phyloP scores from a whole-genome alignment of 1,284 basidiomycete genomes.

The Naganishia liquefaciens region DNA sequence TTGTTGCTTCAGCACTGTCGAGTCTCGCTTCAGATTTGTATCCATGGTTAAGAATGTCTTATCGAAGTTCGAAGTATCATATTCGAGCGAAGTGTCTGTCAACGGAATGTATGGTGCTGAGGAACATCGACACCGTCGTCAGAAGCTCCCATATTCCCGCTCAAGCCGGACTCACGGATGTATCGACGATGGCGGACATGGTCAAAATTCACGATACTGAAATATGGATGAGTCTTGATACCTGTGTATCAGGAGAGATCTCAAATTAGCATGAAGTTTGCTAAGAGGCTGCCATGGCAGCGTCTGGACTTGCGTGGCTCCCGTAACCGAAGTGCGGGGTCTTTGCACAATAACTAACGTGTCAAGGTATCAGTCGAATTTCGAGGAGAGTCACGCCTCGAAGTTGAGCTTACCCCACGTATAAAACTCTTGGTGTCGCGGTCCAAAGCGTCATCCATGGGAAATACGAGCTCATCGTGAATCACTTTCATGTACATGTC shows the following conservation, averaged over 20 bases:
- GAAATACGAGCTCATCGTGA: conserved; percentile 83
- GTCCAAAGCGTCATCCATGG: conserved; percentile 84
- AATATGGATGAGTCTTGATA: conserved; percentile 93
- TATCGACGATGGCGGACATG: conserved; percentile 93
- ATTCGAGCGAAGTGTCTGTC: conserved; percentile 86
- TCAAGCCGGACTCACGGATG: conserved; percentile 64
- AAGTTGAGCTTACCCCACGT: conserved; percentile 68
- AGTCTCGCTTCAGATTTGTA: conserved; percentile 57
- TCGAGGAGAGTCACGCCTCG: no score
- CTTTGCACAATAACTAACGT: conserved; percentile 78
- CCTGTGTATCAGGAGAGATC: conserved; percentile 23
- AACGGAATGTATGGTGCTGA: conserved; percentile 91
- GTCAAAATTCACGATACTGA: conserved; percentile 73
- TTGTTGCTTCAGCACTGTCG: not conserved
- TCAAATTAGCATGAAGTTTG: not conserved
- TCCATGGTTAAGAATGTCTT: conserved; percentile 95
- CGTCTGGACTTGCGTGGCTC: conserved; percentile 64
- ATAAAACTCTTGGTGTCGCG: conserved; percentile 92
- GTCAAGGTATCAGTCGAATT: conserved; percentile 14
- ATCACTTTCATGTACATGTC: conserved; percentile 92
- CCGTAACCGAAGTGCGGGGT: conserved; percentile 83
- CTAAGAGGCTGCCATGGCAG: no score
- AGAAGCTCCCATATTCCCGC: not conserved
- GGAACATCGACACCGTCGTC: not conserved
- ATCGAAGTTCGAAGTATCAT: conserved; percentile 97